Evolutionary conservation across 1,139 yeast species (phyloP), one percentile per base, ranked within the genome.

Genomic region (Sugiyamaella pinicola): DNA sequence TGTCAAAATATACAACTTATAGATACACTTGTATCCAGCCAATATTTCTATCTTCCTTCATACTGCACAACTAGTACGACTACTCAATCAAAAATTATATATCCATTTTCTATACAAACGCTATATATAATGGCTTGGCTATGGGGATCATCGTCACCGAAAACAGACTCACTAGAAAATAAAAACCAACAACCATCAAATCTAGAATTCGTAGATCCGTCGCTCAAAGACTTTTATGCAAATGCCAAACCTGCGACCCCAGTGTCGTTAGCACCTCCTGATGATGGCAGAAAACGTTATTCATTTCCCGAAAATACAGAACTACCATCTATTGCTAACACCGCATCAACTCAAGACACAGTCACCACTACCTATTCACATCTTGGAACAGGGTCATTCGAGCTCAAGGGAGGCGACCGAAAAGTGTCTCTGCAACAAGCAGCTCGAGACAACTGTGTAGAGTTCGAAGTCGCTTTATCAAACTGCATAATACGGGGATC

Each of bases 371-470:
- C 43, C 7, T 37, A 46, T 19, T 38, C 42, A 29, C 13, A 37
- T 17, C 49, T 46, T 26, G 43, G 42, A 8, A 13, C 34, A 7
- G 47, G 47, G 13, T 24, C 46, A 4, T 17, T 34, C 15, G 51
- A 40, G 18, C 41, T 41, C 12, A 40, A 33, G 22, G 22, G 48
- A 26, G 28, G 48, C 31, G 24, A 37, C 42, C 29, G 53, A 35
- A 47, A 35, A 42, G 10, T 34, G 22, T 37, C 43, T 12, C 42
- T 53, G 6, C 55, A 52, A 9, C 68, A 64, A 46, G 64, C 64
- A 1, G 70, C 71, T 15, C 51, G 64, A 54, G 68, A 68, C 45
- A 68, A 68, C 58, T 68, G 71, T 49, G 69, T 65, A 8, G 71
- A 68, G 52, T 64, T 55, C 44, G 69, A 67, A 35, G 51, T 53